Evolutionary conservation across 768 basidiomycete genomes (phyloP).

Genomic region (Mrakia gelida): DNA sequence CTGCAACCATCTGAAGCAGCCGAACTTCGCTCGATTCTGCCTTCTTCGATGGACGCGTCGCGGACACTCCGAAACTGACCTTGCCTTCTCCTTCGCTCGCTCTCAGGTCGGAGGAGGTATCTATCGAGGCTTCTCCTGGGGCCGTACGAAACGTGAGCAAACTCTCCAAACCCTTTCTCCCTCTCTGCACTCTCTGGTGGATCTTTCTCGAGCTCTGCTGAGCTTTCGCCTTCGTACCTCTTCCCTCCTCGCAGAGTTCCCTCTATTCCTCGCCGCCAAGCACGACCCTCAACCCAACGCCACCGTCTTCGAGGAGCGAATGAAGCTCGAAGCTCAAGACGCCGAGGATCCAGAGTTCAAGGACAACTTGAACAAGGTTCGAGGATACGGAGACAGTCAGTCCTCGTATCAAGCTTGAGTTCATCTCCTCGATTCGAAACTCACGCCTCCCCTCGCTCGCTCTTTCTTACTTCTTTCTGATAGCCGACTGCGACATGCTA

Average conservation of each 20-base stretch:
- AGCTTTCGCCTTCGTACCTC: too few relatives aligned
- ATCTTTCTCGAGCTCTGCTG: not conserved
- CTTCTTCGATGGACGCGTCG: too few relatives aligned
- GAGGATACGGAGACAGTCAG: slow-evolving; percentile 27
- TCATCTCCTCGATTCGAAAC: not conserved
- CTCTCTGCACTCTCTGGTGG: not conserved
- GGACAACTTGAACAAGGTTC: not conserved
- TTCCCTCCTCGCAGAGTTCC: slow-evolving; percentile 16
- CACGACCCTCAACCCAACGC: slow-evolving; percentile 19
- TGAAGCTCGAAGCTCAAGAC: not conserved
- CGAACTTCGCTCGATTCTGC: too few relatives aligned
- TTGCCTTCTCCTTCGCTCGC: not conserved
- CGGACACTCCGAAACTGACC: too few relatives aligned
- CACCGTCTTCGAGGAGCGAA: not conserved
- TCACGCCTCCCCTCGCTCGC: not conserved
- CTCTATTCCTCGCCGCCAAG: slow-evolving; percentile 25
- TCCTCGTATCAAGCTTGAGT: not conserved
- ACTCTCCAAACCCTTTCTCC: too few relatives aligned
- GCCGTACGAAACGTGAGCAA: slow-evolving; percentile 29
- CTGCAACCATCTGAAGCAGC: too few relatives aligned
- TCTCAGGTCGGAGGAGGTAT: slow-evolving; percentile 31
- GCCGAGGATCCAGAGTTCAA: slow-evolving; percentile 2
- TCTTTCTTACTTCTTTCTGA: slow-evolving; percentile 15
- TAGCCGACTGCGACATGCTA: slow-evolving; percentile 27
- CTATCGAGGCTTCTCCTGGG: slow-evolving; percentile 38